phyloP scores from a whole-genome alignment of 495 filamentous ascomycete species.

The Lichenothelia convexa region DNA sequence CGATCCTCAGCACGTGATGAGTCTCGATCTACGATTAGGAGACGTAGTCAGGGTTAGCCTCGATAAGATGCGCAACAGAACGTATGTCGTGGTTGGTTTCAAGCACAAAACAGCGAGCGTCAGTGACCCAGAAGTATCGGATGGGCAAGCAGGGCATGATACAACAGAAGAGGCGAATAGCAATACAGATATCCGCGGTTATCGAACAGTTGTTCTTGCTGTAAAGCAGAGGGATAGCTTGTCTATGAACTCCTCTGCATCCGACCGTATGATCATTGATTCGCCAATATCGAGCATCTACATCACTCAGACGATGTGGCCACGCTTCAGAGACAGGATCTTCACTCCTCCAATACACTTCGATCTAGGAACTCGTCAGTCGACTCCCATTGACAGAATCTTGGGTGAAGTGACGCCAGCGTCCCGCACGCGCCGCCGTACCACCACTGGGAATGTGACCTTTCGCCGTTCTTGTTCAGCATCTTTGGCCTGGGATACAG shows the following conservation, averaged over 20 bases:
- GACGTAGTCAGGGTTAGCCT: conserved; percentile 25
- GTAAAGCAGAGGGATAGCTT: conserved; percentile 17
- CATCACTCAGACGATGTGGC: conserved; percentile 18
- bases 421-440: conserved; percentile 11
- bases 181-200: conserved; percentile 19
- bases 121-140: too few species aligned
- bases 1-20: conserved; percentile 10
- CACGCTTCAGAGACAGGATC: conserved; percentile 14
- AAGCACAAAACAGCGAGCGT: conserved; percentile 5
- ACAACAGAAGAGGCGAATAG: conserved; percentile 3
- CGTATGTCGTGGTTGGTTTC: conserved; percentile 22
- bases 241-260: neutral
- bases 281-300: conserved; percentile 20
- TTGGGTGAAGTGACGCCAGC: conserved; percentile 11
- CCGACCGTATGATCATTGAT: conserved; percentile 6
- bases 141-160: too few species aligned
- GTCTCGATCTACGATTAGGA: conserved; percentile 19
- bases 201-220: conserved; percentile 13
- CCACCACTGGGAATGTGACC: neutral
- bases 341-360: conserved; percentile 8
- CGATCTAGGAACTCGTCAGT: conserved; percentile 9
- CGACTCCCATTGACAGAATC: conserved; percentile 9
- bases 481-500: neutral
- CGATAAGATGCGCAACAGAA: conserved; percentile 16
- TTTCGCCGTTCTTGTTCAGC: conserved; percentile 3